Percentiles rank a stretch among this genome's conserved stretches.
phyloP scores from a whole-genome alignment of 441 rosid genomes.

The Erodium chrysanthum region DNA sequence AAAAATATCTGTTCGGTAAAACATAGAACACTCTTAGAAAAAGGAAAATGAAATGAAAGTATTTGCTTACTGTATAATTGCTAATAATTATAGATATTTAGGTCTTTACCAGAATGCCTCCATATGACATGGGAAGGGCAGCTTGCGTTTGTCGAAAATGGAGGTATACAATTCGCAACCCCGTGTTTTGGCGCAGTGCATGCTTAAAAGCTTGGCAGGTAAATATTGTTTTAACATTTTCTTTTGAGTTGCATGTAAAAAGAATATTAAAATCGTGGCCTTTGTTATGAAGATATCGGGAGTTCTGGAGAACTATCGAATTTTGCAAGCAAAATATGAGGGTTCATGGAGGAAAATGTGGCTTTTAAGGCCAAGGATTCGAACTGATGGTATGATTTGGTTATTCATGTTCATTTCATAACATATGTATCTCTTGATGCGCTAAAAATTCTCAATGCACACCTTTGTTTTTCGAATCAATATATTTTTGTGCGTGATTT shows the following conservation, averaged over 20 bases:
- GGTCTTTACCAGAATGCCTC: constrained; percentile 71
- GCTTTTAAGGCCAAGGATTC: constrained; percentile 79
- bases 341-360: constrained; percentile 99
- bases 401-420: not conserved
- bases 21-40: not conserved
- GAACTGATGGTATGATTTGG: constrained; percentile 56
- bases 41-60: not conserved
- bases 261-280: constrained; percentile 7
- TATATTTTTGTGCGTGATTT: no score
- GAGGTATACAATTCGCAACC: constrained; percentile 85
- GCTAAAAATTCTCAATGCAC: no score
- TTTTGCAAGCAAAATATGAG: constrained; percentile 66
- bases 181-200: constrained; percentile 83
- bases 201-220: constrained; percentile 96
- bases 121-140: constrained; percentile 78
- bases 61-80: not conserved
- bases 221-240: constrained; percentile 12
- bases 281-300: constrained; percentile 48
- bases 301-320: constrained; percentile 62
- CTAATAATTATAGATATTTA: constrained; percentile 22
- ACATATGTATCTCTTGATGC: not conserved
- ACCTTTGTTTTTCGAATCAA: no score
- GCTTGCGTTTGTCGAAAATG: constrained; percentile 86
- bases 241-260: constrained; percentile 3
- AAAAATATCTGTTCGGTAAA: not conserved